Evolutionary conservation across 768 basidiomycete genomes (phyloP), one percentile per base, ranked within the genome.

Genomic region (Tubosaeta sp.): DNA sequence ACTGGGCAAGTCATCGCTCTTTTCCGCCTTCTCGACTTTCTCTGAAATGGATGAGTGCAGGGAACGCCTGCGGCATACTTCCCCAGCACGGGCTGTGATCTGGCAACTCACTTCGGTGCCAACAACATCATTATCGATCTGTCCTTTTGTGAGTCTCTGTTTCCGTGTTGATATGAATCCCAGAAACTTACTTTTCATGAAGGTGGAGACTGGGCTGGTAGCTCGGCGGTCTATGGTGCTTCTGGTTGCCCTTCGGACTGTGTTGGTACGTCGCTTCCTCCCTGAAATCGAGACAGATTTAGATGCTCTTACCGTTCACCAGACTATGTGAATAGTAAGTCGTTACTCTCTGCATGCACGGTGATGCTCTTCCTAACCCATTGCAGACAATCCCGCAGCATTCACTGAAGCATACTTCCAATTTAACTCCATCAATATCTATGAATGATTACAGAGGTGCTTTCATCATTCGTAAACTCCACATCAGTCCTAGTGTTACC

Each of bases 381-480:
- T 40, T 38, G 6, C 36, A 66, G 65, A 67, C 49, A 71, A 71
- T 40, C 76, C 76, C 2, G 36, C 55, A 3, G 75, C 73, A 2
- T 77, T 77, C 58, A 52, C 54, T 4, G 60, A 71, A 2, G 73
- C 76, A 0, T 77, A 73, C 57, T 77, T 75, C 59, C 59, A 73
- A 24, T 68, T 77, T 49, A 63, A 59, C 6, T 68, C 67, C 16
- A 58, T 77, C 11, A 58, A 68, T 25, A 60, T 77, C 24, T 77
- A 76, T 52, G 48, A 56, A 16, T 42, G n/a, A 49, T 16, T n/a
- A n/a, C n/a, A n/a, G n/a, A n/a, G n/a, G n/a, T n/a, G n/a, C n/a
- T n/a, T n/a, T n/a, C n/a, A n/a, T n/a, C n/a, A n/a, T n/a, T n/a
- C n/a, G n/a, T n/a, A n/a, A n/a, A n/a, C n/a, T n/a, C n/a, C n/a